phyloP scores from a whole-genome alignment of 257 asterid genomes.

The Solanum chiquidenum region DNA sequence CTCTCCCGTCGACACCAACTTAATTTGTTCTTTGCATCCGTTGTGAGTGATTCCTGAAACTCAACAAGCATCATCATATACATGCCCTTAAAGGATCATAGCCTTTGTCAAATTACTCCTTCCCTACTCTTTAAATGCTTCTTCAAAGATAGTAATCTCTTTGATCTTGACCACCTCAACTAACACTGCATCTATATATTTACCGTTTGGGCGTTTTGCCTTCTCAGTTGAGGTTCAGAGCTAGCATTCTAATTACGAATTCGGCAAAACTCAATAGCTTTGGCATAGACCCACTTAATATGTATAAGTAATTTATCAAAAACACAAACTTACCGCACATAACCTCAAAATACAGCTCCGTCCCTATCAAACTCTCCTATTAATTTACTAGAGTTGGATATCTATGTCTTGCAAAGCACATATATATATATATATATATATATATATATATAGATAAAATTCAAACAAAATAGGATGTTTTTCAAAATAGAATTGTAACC shows the following conservation, averaged over 20 bases:
- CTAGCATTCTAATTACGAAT: not conserved
- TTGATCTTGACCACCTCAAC: not conserved
- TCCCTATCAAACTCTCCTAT: not conserved
- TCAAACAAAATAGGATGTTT: not conserved
- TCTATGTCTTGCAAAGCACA: not conserved
- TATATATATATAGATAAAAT: not conserved
- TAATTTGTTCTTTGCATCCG: not conserved
- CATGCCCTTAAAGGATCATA: not conserved
- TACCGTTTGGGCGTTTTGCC: not conserved
- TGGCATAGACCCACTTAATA: not conserved
- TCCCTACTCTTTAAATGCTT: not conserved
- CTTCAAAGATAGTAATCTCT: not conserved
- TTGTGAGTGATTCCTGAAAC: not conserved
- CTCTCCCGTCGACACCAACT: too few relatives aligned
- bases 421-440: too few relatives aligned
- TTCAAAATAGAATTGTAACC: slow-evolving; percentile 18
- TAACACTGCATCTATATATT: not conserved
- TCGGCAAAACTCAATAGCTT: not conserved
- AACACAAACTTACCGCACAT: not conserved
- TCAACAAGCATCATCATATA: not conserved
- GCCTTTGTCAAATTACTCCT: not conserved
- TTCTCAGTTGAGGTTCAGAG: not conserved
- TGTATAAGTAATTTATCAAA: not conserved
- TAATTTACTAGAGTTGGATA: not conserved
- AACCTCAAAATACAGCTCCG: not conserved